phyloP scores from a whole-genome alignment of 495 filamentous ascomycete species.

The Beverwykella pulmonaria region DNA sequence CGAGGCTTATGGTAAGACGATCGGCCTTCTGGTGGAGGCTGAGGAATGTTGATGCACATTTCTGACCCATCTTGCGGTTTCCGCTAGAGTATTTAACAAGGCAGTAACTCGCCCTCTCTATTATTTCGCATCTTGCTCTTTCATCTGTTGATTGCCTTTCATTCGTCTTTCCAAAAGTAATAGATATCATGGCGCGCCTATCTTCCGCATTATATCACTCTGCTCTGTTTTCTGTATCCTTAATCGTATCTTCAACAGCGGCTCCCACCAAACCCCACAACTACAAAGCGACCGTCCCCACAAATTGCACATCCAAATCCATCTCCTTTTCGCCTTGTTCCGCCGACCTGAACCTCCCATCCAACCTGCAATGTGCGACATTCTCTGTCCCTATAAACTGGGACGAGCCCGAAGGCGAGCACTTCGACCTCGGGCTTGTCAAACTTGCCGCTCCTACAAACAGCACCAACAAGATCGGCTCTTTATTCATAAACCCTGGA shows the following conservation, averaged over 20 bases:
- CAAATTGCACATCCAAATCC: background rate
- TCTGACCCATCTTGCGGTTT: too few relatives aligned
- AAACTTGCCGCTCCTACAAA: slow-evolving; percentile 20
- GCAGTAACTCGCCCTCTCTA: too few relatives aligned
- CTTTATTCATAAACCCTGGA: slow-evolving; percentile 48
- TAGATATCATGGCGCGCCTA: background rate
- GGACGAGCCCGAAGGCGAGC: slow-evolving; percentile 15
- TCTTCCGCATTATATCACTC: background rate
- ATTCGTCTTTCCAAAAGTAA: background rate
- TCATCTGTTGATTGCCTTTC: too few relatives aligned
- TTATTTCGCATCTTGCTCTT: too few relatives aligned
- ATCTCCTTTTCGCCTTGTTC: background rate
- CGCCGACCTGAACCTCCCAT: background rate
- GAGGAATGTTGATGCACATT: too few relatives aligned
- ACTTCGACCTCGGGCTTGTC: slow-evolving; percentile 18
- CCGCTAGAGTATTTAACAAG: too few relatives aligned
- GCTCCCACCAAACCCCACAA: background rate
- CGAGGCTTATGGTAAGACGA: too few relatives aligned
- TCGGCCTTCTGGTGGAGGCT: too few relatives aligned
- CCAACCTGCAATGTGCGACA: slow-evolving; percentile 10
- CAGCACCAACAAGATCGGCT: slow-evolving; percentile 40
- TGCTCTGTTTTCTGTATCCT: background rate
- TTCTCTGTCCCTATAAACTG: slow-evolving; percentile 20
- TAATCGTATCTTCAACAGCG: background rate
- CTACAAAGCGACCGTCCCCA: background rate